These are phyloP conservation scores for Entelexis sorbosivorans DNA, from an alignment of 1,139 yeast species.

Conservation along the genomic window DNA sequence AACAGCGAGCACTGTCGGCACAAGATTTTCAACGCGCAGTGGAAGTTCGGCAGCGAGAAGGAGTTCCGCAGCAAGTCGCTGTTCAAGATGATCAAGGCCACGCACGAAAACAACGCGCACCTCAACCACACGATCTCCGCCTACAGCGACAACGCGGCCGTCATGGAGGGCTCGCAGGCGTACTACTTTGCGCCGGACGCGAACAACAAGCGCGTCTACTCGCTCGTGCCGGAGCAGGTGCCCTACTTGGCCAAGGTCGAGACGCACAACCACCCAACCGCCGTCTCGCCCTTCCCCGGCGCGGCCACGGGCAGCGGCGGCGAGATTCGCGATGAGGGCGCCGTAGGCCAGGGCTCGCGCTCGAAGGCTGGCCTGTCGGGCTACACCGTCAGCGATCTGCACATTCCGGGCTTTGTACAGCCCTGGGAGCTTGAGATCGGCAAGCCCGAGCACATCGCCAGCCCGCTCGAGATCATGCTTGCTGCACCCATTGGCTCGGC, in stretches of 20 bases:
- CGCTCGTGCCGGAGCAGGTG: constrained; percentile 60
- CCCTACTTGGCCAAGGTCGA: constrained; percentile 92
- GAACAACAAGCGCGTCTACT: constrained; percentile 54
- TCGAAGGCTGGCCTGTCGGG: constrained; percentile 96
- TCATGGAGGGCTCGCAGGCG: constrained; percentile 62
- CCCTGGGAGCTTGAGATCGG: constrained; percentile 94
- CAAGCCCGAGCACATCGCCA: constrained; percentile 85
- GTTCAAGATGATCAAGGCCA: constrained; percentile 92
- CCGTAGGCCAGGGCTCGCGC: constrained; percentile 96
- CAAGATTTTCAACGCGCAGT: constrained; percentile 95
- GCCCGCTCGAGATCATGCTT: constrained; percentile 86
- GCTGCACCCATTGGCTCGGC: constrained; percentile 98
- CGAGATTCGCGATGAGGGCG: constrained; percentile 99
- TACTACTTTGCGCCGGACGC: constrained; percentile 75
- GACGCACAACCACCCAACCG: constrained; percentile 98
- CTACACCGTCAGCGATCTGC: constrained; percentile 79
- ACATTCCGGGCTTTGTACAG: constrained; percentile 73
- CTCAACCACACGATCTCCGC: constrained; percentile 86
- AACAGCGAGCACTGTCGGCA: constrained; percentile 99
- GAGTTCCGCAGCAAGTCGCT: constrained; percentile 59
- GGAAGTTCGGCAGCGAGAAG: constrained; percentile 73
- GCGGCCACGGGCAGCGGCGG: constrained; percentile 99
- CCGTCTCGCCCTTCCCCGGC: constrained; percentile 97
- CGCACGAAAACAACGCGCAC: constrained; percentile 51
- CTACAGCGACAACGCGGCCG: constrained; percentile 98